Conservation (phyloP, 352 stramenopile genomes). For the Thraustochytrium sp. region DNA sequence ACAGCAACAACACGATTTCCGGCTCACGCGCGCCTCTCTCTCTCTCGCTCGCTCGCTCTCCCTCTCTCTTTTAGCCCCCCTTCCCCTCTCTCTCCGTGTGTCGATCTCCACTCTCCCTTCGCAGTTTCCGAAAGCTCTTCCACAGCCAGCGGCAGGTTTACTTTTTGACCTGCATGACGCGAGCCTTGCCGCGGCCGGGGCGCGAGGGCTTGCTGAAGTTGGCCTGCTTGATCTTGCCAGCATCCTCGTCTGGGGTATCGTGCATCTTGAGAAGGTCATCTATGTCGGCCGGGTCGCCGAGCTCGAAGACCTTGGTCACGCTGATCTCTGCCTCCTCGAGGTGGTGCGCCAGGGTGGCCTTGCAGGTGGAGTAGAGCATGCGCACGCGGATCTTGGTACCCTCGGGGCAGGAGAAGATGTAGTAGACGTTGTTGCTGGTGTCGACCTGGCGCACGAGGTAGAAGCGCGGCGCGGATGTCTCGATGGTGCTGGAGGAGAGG, state of each 20-base stretch:
- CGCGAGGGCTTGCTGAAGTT: conserved; percentile 23
- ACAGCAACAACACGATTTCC: no score
- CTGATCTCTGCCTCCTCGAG: not conserved
- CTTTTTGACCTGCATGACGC: conserved; percentile 14
- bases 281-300: conserved; percentile 9
- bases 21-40: no score
- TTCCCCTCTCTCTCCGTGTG: no score
- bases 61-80: no score
- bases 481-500: not conserved
- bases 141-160: no score
- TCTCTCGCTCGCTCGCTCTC: no score
- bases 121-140: no score
- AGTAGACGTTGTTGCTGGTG: conserved; percentile 9
- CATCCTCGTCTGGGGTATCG: conserved; percentile 15
- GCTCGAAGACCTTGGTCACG: conserved; percentile 22
- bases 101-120: no score
- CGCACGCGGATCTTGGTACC: conserved; percentile 12
- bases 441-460: conserved; percentile 11
- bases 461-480: not conserved
- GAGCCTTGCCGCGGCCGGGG: conserved; percentile 21
- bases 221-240: conserved; percentile 13
- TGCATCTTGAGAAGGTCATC: conserved; percentile 32
- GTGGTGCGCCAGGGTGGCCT: not conserved
- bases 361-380: conserved; percentile 38
- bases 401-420: conserved; percentile 32